A percentile compares a stretch with the other conserved stretches of the same genome.
phyloP scores from a whole-genome alignment of 805 yeast genomes.

The Metschnikowia kunwiensis region DNA sequence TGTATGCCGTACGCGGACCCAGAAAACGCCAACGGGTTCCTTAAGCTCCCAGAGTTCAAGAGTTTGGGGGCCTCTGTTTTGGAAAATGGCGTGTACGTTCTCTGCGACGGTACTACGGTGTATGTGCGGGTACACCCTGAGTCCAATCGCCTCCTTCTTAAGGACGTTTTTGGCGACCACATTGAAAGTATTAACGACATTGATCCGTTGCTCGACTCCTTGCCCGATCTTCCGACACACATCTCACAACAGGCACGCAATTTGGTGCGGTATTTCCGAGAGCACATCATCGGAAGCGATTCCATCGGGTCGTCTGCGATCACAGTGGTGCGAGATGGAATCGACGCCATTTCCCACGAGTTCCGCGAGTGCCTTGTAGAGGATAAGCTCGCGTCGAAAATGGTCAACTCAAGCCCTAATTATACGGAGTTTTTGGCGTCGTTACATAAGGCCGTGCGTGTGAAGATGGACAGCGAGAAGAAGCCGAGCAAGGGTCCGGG shows the following conservation, averaged over 20 bases:
- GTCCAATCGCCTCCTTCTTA: conserved; percentile 61
- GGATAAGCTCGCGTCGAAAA: conserved; percentile 41
- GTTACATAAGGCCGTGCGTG: conserved; percentile 62
- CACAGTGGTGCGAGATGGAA: conserved; percentile 60
- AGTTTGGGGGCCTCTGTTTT: conserved; percentile 44
- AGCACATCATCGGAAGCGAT: conserved; percentile 27
- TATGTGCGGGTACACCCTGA: conserved; percentile 67
- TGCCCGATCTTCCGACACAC: conserved; percentile 70
- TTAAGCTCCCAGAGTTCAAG: conserved; percentile 48
- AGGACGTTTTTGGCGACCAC: conserved; percentile 68
- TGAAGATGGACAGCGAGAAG: conserved; percentile 48
- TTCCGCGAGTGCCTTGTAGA: conserved; percentile 68
- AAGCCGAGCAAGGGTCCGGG: conserved; percentile 22
- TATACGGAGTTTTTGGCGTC: conserved; percentile 65
- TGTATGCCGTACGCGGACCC: conserved; percentile 30
- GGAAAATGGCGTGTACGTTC: conserved; percentile 72
- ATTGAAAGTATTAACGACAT: conserved; percentile 46
- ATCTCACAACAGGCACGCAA: conserved; percentile 67
- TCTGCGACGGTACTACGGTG: conserved; percentile 63
- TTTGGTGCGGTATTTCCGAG: conserved; percentile 53
- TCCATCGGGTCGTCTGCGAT: conserved; percentile 40
- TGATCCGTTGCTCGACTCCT: conserved; percentile 48
- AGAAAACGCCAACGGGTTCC: conserved; percentile 42
- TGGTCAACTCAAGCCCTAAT: conserved; percentile 39
- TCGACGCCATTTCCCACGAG: conserved; percentile 53